Base-by-base conservation (phyloP, 805 yeast species). In the Helenozyma rhizophorensis region DNA sequence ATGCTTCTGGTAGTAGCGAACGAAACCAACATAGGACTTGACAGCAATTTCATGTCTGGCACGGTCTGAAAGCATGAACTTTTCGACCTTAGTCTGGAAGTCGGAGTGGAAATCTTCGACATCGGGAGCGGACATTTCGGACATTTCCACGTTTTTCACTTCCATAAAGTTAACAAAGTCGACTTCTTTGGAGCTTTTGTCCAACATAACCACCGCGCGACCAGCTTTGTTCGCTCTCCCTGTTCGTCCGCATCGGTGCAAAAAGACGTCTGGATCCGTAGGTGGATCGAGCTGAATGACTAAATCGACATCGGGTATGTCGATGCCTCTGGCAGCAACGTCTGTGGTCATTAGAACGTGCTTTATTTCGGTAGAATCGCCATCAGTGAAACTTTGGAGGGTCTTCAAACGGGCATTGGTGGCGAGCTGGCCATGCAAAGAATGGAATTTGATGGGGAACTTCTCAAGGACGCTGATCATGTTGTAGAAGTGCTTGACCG, bases 261-360 rank as follows among this genome's bases (percentile, higher is more conserved):
- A 70, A 51, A 90, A 93, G 53, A 87, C 76, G 51, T 83, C 94
- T 0, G 97, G 86, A 45, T 89, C 96, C 0, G 87, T 78, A 1
- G 98, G 98, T 2, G 97, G 95, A 43, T 93, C 97, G 15, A 90
- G 47, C 54, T 93, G 98, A n/a, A 93, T 63, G 3, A 90, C 97
- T 16, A 89, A 60, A 51, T 93, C 97, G 8, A 93, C 97, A 33
- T 89, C 93, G 1, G 96, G 95, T 18, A 93, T 81, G 63, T 93
- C 98, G 14, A 93, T 75, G 26, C 98, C 98, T 53, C 98, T 72
- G 0, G 97, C 96, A 1, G 98, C 97, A n/a, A 93, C 96, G 67
- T 93, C 98, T 0, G 98, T 93, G 2, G 98, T 88, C 59, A 93
- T 64, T 15, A 93, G 59, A 0, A 90, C 75, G 8, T 80, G 67